These are phyloP conservation scores for Thymus mandschuricus DNA, from an alignment of 257 asterid species.

Conservation along the genomic window DNA sequence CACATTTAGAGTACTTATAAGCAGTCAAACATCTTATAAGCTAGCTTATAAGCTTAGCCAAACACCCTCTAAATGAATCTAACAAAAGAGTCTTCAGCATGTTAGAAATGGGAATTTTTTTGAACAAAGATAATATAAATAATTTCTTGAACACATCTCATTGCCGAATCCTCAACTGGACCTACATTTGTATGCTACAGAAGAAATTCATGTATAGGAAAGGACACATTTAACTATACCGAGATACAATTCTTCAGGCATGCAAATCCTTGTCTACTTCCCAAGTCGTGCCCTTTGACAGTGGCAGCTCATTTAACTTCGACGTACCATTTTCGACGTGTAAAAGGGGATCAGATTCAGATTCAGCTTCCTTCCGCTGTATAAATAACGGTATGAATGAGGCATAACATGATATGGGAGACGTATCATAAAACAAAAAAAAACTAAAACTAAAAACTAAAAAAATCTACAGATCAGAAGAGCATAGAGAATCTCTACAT, in stretches of 20 bases:
- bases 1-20: too few relatives aligned
- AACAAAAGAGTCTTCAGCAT: conserved; percentile 29
- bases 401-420: conserved; percentile 7
- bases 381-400: conserved; percentile 13
- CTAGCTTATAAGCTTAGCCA: too few relatives aligned
- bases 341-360: conserved; percentile 69
- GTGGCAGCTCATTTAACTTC: conserved; percentile 44
- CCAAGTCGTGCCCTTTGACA: conserved; percentile 50
- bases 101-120: conserved; percentile 37
- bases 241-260: conserved; percentile 35
- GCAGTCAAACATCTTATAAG: too few relatives aligned
- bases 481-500: conserved; percentile 31
- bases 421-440: too few relatives aligned
- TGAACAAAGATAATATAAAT: conserved; percentile 34
- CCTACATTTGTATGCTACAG: conserved; percentile 34
- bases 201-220: conserved; percentile 26
- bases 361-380: conserved; percentile 66
- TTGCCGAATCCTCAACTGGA: conserved; percentile 33
- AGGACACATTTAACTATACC: conserved; percentile 14
- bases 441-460: background rate
- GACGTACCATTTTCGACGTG: conserved; percentile 54
- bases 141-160: conserved; percentile 35
- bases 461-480: background rate
- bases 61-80: conserved; percentile 20
- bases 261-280: conserved; percentile 54